Percentiles rank a stretch among this genome's conserved stretches.
These are phyloP conservation scores for Bryum argenteum DNA, from an alignment of 225 moss, liverwort and hornwort genomes.

Conservation along the genomic window DNA sequence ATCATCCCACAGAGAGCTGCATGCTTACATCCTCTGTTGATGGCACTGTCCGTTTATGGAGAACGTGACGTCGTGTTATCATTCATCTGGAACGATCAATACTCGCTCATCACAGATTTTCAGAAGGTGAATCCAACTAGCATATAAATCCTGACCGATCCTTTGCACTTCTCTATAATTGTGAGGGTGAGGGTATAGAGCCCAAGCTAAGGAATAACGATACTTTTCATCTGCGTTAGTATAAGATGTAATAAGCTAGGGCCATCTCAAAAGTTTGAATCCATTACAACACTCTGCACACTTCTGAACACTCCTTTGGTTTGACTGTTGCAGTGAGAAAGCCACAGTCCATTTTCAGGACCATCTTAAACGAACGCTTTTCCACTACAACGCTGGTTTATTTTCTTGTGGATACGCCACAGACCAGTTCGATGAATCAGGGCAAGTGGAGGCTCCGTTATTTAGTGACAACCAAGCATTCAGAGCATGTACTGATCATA, in stretches of 20 bases:
- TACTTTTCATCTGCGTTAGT: neutral
- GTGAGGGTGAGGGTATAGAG: neutral
- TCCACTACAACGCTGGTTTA: no score
- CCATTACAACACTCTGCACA: no score
- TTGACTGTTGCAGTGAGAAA: no score
- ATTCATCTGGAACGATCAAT: slow-evolving; percentile 5
- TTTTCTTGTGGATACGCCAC: no score
- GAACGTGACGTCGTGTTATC: slow-evolving; percentile 46
- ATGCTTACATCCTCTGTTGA: slow-evolving; percentile 96
- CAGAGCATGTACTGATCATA: no score
- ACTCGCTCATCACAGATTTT: neutral
- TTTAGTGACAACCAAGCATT: no score
- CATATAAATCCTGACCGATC: neutral
- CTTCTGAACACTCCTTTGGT: no score
- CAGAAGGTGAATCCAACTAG: neutral
- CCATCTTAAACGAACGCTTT: no score
- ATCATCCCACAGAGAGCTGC: slow-evolving; percentile 81
- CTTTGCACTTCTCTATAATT: neutral
- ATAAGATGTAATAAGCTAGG: neutral
- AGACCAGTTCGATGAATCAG: no score
- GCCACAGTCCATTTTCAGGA: no score
- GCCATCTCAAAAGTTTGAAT: no score
- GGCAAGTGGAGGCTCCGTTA: no score
- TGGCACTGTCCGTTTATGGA: slow-evolving; percentile 93
- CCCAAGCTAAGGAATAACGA: neutral